These are phyloP conservation scores for Globisporangium radiosum DNA, from an alignment of 352 stramenopile genomes.

Conservation along the genomic window DNA sequence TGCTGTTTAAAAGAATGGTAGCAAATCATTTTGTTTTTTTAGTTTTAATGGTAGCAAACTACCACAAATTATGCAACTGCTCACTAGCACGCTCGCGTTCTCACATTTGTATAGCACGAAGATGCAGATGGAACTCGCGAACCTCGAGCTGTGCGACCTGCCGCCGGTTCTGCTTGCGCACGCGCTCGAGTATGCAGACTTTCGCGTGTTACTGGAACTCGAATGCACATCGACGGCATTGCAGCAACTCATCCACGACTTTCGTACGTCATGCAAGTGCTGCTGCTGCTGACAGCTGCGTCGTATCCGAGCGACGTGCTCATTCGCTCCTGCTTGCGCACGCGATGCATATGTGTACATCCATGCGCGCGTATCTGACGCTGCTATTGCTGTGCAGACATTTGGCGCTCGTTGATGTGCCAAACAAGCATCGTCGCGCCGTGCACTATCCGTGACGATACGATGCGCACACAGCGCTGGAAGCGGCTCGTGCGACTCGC, in stretches of 20 bases:
- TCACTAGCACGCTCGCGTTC: neutral
- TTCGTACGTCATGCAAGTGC: slow-evolving; percentile 4
- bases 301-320: slow-evolving; percentile 1
- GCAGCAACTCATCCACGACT: slow-evolving; percentile 5
- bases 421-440: slow-evolving; percentile 10
- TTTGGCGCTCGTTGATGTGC: slow-evolving; percentile 23
- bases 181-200: slow-evolving; percentile 34
- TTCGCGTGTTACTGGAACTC: slow-evolving; percentile 24
- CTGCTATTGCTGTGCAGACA: slow-evolving; percentile 11
- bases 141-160: slow-evolving; percentile 21
- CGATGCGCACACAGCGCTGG: slow-evolving; percentile 16
- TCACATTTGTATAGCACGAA: too few species aligned
- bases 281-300: neutral
- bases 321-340: slow-evolving; percentile 14
- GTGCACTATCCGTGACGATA: neutral
- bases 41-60: neutral
- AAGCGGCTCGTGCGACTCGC: slow-evolving; percentile 28
- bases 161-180: slow-evolving; percentile 32
- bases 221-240: slow-evolving; percentile 15
- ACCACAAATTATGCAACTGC: neutral
- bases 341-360: neutral
- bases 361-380: too few species aligned
- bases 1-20: too few species aligned
- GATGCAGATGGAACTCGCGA: neutral
- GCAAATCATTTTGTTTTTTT: too few species aligned